Evolutionary conservation across 2,329 filamentous ascomycete species (phyloP).

Genomic region (Xylaria sp.): DNA sequence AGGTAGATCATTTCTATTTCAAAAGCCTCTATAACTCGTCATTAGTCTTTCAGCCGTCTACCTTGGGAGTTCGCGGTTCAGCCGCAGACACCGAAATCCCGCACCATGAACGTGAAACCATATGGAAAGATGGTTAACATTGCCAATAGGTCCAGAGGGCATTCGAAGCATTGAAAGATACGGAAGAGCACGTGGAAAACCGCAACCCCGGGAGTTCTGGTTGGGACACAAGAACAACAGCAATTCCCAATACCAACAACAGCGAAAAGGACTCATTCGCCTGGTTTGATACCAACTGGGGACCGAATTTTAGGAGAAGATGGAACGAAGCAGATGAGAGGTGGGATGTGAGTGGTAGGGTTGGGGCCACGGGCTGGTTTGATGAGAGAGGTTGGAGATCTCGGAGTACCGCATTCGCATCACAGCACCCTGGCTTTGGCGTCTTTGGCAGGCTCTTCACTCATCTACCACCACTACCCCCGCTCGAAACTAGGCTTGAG

Average conservation of each 20-base stretch:
- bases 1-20: not conserved
- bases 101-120: not conserved
- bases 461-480: conserved; percentile 11
- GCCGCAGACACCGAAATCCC: not conserved
- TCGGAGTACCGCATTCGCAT: not conserved
- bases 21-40: not conserved
- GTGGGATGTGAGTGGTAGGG: not conserved
- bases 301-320: conserved; percentile 2
- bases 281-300: conserved; percentile 16
- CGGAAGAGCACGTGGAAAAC: not conserved
- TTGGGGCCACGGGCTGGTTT: conserved; percentile 1
- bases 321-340: not conserved
- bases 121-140: not conserved
- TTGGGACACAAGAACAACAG: not conserved
- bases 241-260: not conserved
- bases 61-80: not conserved
- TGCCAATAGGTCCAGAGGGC: conserved; percentile 13
- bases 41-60: too few species aligned
- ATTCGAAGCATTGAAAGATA: conserved; percentile 10
- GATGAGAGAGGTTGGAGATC: conserved; percentile 6
- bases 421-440: conserved; percentile 11
- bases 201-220: not conserved
- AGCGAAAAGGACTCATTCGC: not conserved
- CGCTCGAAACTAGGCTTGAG: conserved; percentile 2
- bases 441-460: conserved; percentile 17